These are phyloP conservation scores for Puccinia sorghi DNA, from an alignment of 1,284 basidiomycete species.

Conservation along the genomic window DNA sequence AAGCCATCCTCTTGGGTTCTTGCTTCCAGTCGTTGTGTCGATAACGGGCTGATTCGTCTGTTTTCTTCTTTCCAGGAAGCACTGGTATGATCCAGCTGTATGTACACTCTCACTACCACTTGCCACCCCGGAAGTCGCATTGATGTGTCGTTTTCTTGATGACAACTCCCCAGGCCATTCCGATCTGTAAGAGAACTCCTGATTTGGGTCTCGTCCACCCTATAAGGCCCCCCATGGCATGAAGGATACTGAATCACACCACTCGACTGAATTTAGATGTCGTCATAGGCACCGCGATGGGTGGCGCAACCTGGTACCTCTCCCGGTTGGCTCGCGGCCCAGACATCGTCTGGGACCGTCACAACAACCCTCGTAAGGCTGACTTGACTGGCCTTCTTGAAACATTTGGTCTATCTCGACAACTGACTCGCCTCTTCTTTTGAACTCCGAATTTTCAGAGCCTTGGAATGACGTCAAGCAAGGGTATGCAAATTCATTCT, in stretches of 20 bases:
- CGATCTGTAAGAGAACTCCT: constrained; percentile 29
- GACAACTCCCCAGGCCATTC: not conserved
- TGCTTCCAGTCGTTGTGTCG: not conserved
- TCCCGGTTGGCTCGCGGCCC: constrained; percentile 34
- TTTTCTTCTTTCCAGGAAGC: constrained; percentile 15
- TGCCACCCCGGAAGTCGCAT: not conserved
- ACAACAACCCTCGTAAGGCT: constrained; percentile 40
- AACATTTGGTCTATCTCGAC: not conserved
- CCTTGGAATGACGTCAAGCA: constrained; percentile 47
- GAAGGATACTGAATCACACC: too few relatives aligned
- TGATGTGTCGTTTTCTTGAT: not conserved
- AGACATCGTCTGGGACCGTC: constrained; percentile 44
- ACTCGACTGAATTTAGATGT: not conserved
- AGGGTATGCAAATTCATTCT: constrained; percentile 8
- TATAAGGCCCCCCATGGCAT: too few relatives aligned
- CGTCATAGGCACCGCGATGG: constrained; percentile 37
- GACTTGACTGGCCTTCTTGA: not conserved
- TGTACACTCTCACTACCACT: not conserved
- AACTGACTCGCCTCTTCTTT: not conserved
- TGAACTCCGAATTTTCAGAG: constrained; percentile 1
- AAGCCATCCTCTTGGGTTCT: not conserved
- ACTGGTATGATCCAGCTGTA: constrained; percentile 47
- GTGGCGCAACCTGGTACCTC: constrained; percentile 42
- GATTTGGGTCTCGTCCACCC: too few relatives aligned
- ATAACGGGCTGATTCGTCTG: too few relatives aligned